Base-by-base conservation (phyloP, 73 alveolate species). In the Paraurostyla sp. region DNA sequence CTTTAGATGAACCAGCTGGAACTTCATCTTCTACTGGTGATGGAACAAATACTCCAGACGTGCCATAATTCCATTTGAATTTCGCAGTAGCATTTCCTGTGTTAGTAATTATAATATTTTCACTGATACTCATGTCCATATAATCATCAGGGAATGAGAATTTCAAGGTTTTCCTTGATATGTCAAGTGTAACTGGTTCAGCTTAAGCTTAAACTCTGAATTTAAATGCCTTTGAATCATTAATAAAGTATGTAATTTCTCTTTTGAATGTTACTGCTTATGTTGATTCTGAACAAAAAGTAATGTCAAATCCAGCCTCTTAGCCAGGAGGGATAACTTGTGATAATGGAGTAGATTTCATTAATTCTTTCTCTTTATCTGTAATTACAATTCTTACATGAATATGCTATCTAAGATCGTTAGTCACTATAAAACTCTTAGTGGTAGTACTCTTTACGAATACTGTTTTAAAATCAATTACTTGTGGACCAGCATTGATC, bases 311-410 rank as follows among this genome's bases (percentile, higher is more conserved):
- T 40, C 99, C 99, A 62, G 98, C 99, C 42, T 97, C 96, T 88
- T 97, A 94, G 4, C 99, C 99, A 59, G 99, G 97, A 0, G 98
- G 99, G 50, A 98, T 95, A 38, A 98, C 99, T 86, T 97, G 96
- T 11, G 98, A 90, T 52, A 92, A 88, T 16, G 98, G 98, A 48
- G 92, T 87, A 32, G 97, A 82, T 71, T 96, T 71, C 71, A 83
- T 86, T 29, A 97, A 84, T 62, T 98, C 99, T 71, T 94, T 82
- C 18, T 15, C 18, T 16, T 22, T 38, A 49, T 93, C 88, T 82
- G 94, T 97, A 45, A 94, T 92, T 45, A 92, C 97, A 15, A 98
- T 58, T 91, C 98, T 96, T 45, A 98, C 99, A 80, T 94, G 93
- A 49, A 98, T 96, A 51, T 94, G 94, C 80, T 95, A 94, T 71